Evolutionary conservation across 2,329 filamentous ascomycete genomes (phyloP), one percentile per base, ranked within the genome.

Genomic region (Aureobasidium sp.): DNA sequence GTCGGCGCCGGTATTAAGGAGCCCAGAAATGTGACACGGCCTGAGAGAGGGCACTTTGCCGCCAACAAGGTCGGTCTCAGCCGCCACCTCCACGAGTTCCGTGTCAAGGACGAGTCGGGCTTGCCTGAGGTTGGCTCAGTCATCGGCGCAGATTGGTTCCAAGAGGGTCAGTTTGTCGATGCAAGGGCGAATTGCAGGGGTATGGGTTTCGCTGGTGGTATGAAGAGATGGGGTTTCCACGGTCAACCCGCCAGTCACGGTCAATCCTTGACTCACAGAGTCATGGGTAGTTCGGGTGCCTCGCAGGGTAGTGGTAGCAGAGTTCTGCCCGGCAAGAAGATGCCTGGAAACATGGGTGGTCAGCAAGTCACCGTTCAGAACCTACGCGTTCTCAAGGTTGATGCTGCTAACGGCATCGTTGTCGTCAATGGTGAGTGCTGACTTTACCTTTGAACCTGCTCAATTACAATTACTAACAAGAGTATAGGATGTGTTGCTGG

Each of bases 301-400:
- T 89, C 88, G 68, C 94, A 99, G 77, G 94, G 94, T 66, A 87
- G 89, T 72, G 94, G 94, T 77, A 95, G 90, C 65, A 85, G 94
- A 76, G 93, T 99, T 29, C 79, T 91, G 72, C 94, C 94, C 0
- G 94, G 94, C 64, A 99, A 99, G 85, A 94, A 91, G 78, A 99
- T 99, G 94, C 85, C 94, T 3, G 94, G 94, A 61, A 85, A 90
- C 63, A 97, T 99, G 94, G 94, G 94, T 66, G 89, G 88, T 66
- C 84, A 96, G 75, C 85, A 85, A 67, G 89, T 91, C 61, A 99
- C 94, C 51, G 82, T 94, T 62, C 92, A 97, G 81, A 97, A 96
- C 76, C 78, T 97, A 68, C 89, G 88, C 76, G 86, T 99, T 59
- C 78, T 99, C 73, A 87, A 91, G 79, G 87, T 96, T 37, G 91